These are phyloP conservation scores for Pleurotus pulmonarius DNA, from an alignment of 768 basidiomycete genomes.

Conservation along the genomic window DNA sequence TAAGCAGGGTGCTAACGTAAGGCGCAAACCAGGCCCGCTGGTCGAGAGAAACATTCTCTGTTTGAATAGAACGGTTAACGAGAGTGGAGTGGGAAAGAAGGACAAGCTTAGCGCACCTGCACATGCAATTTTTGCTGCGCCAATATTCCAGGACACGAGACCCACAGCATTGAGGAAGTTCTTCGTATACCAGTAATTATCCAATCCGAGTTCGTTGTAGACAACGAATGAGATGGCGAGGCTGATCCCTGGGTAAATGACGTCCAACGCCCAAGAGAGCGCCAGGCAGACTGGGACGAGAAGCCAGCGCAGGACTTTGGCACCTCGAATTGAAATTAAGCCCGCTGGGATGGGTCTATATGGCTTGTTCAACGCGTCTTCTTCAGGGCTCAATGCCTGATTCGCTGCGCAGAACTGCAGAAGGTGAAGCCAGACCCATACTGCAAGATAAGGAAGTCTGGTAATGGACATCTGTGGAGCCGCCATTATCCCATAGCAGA, in stretches of 20 bases:
- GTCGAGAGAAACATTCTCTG: background rate
- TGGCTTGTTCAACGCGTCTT: slow-evolving; percentile 42
- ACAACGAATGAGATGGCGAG: background rate
- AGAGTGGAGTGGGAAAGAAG: background rate
- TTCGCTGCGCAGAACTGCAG: slow-evolving; percentile 43
- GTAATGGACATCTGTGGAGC: slow-evolving; percentile 18
- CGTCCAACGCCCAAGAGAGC: slow-evolving; percentile 2
- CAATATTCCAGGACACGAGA: slow-evolving; percentile 11
- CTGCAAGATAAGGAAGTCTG: slow-evolving; percentile 11
- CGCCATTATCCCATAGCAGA: slow-evolving; percentile 19
- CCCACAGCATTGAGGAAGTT: slow-evolving; percentile 11
- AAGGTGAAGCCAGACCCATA: slow-evolving; percentile 45
- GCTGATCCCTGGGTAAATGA: slow-evolving; percentile 1
- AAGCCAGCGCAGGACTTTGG: slow-evolving; percentile 32
- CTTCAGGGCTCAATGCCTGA: slow-evolving; percentile 35
- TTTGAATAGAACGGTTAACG: background rate
- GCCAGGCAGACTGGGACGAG: slow-evolving; percentile 16
- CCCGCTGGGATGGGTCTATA: slow-evolving; percentile 42
- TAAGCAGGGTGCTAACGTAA: slow-evolving; percentile 6
- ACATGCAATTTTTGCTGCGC: slow-evolving; percentile 7
- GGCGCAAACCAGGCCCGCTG: slow-evolving; percentile 6
- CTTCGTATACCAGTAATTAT: slow-evolving; percentile 8
- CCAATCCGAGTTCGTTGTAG: slow-evolving; percentile 10
- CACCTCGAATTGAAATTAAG: slow-evolving; percentile 31
- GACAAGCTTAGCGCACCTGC: slow-evolving; percentile 3